These are phyloP conservation scores for Acanthamoeba triangularis DNA, from an alignment of 208 protist genomes.

Conservation along the genomic window DNA sequence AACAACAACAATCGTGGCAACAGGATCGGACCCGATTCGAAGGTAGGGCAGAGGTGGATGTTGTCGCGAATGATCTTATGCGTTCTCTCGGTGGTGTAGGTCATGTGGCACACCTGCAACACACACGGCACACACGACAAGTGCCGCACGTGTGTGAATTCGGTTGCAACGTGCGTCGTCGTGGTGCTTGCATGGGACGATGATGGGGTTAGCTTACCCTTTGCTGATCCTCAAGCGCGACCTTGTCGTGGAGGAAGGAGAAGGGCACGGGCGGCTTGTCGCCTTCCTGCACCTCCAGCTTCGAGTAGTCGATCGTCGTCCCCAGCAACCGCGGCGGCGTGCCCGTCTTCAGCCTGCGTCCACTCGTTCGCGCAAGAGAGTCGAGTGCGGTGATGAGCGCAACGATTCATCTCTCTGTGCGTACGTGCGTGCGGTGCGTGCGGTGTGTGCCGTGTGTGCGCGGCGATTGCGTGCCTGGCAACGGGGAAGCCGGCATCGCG, in stretches of 20 bases:
- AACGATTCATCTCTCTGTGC: background rate
- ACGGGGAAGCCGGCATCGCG: constrained; percentile 5
- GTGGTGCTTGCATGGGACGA: background rate
- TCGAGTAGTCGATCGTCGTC: constrained; percentile 87
- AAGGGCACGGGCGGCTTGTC: constrained; percentile 91
- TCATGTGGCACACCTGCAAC: constrained; percentile 86
- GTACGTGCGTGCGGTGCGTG: no score
- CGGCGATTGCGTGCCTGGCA: background rate
- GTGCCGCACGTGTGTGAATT: background rate
- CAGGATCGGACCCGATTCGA: constrained; percentile 44
- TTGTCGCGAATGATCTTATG: constrained; percentile 88
- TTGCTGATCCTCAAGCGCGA: constrained; percentile 39
- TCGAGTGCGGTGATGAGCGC: background rate
- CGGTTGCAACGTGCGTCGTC: no score
- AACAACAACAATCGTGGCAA: background rate
- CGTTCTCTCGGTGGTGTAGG: constrained; percentile 86
- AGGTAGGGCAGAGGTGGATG: constrained; percentile 72
- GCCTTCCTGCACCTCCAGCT: constrained; percentile 84
- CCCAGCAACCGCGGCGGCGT: constrained; percentile 93
- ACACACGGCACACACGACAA: background rate
- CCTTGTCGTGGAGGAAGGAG: constrained; percentile 86
- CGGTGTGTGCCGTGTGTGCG: background rate
- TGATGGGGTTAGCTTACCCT: background rate
- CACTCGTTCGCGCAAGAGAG: background rate
- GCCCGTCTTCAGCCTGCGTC: constrained; percentile 87